Evolutionary conservation across 2,329 filamentous ascomycete genomes (phyloP).

Genomic region (Aspergillus ruber): DNA sequence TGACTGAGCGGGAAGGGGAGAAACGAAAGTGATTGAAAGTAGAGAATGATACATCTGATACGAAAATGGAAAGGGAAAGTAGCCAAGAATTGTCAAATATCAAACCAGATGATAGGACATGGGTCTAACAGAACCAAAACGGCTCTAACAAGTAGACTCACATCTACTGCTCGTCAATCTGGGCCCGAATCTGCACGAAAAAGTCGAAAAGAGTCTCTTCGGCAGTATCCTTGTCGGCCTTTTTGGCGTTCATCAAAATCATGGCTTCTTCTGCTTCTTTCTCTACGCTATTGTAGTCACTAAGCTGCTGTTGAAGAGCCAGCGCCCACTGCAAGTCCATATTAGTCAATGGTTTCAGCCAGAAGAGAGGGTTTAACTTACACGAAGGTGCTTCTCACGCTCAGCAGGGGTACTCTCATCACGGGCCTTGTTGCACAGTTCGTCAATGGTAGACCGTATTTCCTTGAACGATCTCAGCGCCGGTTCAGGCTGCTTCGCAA

Average conservation of each 20-base stretch:
- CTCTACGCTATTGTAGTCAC: conserved; percentile 7
- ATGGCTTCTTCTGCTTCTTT: conserved; percentile 8
- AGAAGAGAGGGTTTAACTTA: conserved; percentile 5
- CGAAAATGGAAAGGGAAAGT: no score
- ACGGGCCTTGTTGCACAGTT: conserved; percentile 7
- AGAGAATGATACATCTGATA: no score
- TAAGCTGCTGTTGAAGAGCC: conserved; percentile 11
- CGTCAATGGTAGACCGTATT: conserved; percentile 6
- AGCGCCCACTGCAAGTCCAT: conserved; percentile 8
- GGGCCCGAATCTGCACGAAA: conserved; percentile 5
- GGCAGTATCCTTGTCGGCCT: conserved; percentile 4
- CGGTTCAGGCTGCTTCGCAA: background rate
- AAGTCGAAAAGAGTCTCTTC: conserved; percentile 5
- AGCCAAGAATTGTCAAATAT: no score
- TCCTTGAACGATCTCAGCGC: background rate
- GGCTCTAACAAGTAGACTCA: background rate
- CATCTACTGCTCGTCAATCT: conserved; percentile 9
- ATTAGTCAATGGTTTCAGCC: background rate
- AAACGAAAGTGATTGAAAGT: no score
- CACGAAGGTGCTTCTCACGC: conserved; percentile 12
- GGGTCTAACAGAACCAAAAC: background rate
- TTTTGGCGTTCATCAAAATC: conserved; percentile 5
- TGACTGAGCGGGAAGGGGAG: background rate
- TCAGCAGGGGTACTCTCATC: conserved; percentile 4
- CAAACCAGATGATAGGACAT: no score